These are phyloP conservation scores for Magnusiomyces fungicola DNA, from an alignment of 1,139 yeast genomes.

Conservation along the genomic window DNA sequence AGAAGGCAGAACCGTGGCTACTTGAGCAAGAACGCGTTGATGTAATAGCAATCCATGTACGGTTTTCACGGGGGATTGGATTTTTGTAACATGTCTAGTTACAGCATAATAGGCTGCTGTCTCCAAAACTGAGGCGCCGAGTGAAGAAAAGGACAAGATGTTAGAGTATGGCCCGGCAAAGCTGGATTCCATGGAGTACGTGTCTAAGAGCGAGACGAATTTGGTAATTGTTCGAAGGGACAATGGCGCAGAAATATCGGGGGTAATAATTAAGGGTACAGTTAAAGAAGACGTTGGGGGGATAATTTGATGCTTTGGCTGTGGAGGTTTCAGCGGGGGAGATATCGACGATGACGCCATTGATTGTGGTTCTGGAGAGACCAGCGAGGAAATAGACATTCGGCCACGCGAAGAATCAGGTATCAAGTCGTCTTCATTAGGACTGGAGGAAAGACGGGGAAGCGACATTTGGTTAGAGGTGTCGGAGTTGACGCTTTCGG, in stretches of 20 bases:
- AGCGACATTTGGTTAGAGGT: too few species aligned
- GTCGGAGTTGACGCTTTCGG: too few species aligned
- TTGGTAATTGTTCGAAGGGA: not conserved
- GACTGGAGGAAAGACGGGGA: too few species aligned
- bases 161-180: not conserved
- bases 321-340: not conserved
- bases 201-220: not conserved
- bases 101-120: not conserved
- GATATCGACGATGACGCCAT: not conserved
- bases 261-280: not conserved
- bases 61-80: not conserved
- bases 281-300: not conserved
- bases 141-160: not conserved
- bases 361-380: constrained; percentile 5
- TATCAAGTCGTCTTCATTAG: not conserved
- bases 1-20: not conserved
- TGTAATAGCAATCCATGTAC: not conserved
- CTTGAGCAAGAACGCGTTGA: not conserved
- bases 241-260: not conserved
- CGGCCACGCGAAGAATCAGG: constrained; percentile 5
- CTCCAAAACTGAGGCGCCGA: not conserved
- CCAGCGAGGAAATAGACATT: constrained; percentile 14
- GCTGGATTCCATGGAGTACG: not conserved
- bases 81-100: not conserved
- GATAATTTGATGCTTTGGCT: not conserved